Base-by-base conservation (phyloP, 371 early-diverging fungal species). In the Umbelopsis sp. region DNA sequence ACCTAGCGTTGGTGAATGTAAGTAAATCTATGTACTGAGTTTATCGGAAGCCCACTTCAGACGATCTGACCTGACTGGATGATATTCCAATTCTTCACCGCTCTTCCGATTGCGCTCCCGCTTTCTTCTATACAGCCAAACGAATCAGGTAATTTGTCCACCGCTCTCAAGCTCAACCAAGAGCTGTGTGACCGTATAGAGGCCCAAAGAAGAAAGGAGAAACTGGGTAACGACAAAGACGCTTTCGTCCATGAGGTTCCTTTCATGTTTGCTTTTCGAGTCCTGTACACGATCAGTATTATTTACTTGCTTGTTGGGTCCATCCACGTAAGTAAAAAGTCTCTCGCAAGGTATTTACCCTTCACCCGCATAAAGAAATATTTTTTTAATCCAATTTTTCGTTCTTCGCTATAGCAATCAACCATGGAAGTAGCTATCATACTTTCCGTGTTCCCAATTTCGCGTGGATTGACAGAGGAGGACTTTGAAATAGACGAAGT, bases 261-360 rank as follows among this genome's bases (percentile, higher is more conserved):
- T n/a, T 82, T 82, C 65, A 82, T 82, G 82, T 82, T 82, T 74
- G 80, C 82, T 7, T 82, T 82, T 63, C 79, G 82, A 20, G 82
- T 82, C 11, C 63, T 82, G 29, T 82, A 82, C 69, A 82, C 77
- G 51, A 82, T 82, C 65, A 76, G 79, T 11, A 74, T 82, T 3
- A 82, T 80, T n/a, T 82, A 82, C 69, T 63, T 82, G 50, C 75
- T 82, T 18, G 82, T 82, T 18, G 82, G 82, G 3, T 80, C 80
- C 65, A 65, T 82, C 48, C 80, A 79, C 74, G 81, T 81, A 77
- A 65, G 22, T 22, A 22, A 22, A 22, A 22, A 22, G 66, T 29
- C 38, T 4, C 18, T 41, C n/a, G 37, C 22, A 11, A 45, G 16
- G n/a, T n/a, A 46, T 38, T 12, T 14, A 9, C 0, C 67, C 8